Evolutionary conservation across 208 protist genomes (phyloP).

Genomic region (Acanthamoeba lenticulata): DNA sequence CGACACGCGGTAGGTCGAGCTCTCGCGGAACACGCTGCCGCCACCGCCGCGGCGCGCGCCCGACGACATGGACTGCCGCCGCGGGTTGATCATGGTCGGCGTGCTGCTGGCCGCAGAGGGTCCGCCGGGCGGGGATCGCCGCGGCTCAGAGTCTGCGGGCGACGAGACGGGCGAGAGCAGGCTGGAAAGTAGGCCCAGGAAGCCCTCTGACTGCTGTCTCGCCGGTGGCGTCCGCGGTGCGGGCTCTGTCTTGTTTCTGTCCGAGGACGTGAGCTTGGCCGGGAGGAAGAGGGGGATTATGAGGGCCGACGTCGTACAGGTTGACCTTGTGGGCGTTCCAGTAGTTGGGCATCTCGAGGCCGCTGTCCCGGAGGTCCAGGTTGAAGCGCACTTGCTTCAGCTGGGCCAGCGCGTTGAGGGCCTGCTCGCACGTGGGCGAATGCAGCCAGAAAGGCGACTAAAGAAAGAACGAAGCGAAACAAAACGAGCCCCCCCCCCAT

Average conservation of each 20-base stretch:
- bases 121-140: neutral
- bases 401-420: neutral
- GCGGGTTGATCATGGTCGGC: neutral
- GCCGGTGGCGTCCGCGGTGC: neutral
- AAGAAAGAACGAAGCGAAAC: too few relatives aligned
- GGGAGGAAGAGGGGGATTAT: neutral
- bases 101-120: neutral
- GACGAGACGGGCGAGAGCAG: neutral
- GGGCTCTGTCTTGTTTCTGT: neutral
- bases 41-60: neutral
- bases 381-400: neutral
- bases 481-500: too few relatives aligned
- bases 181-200: neutral
- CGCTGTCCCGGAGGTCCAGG: constrained; percentile 16
- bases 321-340: constrained; percentile 20
- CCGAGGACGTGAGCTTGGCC: neutral
- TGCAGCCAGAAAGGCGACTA: neutral
- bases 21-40: neutral
- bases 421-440: constrained; percentile 7
- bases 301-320: neutral
- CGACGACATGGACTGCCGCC: neutral
- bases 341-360: neutral
- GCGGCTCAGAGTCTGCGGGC: neutral
- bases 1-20: neutral
- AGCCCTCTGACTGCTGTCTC: constrained; percentile 4